A percentile compares a stretch with the other conserved stretches of the same genome.
These are phyloP conservation scores for Aulographum hederae DNA, from an alignment of 2,329 filamentous ascomycete genomes.

Conservation along the genomic window DNA sequence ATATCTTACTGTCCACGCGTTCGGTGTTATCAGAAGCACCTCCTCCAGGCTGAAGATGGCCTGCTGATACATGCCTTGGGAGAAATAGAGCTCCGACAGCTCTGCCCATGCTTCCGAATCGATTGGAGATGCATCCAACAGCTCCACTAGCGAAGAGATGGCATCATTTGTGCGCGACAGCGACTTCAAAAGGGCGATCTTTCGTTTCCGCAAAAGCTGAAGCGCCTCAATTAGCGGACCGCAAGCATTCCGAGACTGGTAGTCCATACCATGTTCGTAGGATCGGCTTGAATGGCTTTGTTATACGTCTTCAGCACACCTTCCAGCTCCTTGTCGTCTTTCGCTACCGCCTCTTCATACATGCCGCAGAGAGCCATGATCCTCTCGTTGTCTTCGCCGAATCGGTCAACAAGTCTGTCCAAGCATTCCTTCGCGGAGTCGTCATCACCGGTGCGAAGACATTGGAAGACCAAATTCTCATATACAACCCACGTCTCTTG, in stretches of 20 bases:
- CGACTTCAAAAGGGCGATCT: constrained; percentile 60
- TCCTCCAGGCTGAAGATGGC: constrained; percentile 83
- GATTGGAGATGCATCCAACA: constrained; percentile 71
- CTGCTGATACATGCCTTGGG: constrained; percentile 61
- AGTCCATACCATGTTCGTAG: constrained; percentile 73
- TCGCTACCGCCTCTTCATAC: constrained; percentile 66
- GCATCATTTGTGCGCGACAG: constrained; percentile 55
- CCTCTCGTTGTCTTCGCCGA: constrained; percentile 69
- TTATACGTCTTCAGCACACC: constrained; percentile 63
- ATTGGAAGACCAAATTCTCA: constrained; percentile 74
- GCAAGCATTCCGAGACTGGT: constrained; percentile 21
- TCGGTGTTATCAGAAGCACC: constrained; percentile 67
- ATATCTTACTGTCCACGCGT: constrained; percentile 88
- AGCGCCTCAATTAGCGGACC: constrained; percentile 32
- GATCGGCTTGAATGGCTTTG: constrained; percentile 50
- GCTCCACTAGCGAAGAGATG: constrained; percentile 50
- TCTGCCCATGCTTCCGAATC: constrained; percentile 92
- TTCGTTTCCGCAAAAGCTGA: constrained; percentile 73
- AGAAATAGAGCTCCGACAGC: constrained; percentile 69
- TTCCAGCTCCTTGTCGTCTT: constrained; percentile 45
- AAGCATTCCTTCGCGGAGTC: constrained; percentile 58
- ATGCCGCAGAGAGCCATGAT: constrained; percentile 70
- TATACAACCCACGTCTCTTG: constrained; percentile 69
- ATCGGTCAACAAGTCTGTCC: constrained; percentile 57
- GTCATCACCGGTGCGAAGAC: constrained; percentile 70